phyloP scores from a whole-genome alignment of 805 yeast species.

The Zygoascus bituminiphila region DNA sequence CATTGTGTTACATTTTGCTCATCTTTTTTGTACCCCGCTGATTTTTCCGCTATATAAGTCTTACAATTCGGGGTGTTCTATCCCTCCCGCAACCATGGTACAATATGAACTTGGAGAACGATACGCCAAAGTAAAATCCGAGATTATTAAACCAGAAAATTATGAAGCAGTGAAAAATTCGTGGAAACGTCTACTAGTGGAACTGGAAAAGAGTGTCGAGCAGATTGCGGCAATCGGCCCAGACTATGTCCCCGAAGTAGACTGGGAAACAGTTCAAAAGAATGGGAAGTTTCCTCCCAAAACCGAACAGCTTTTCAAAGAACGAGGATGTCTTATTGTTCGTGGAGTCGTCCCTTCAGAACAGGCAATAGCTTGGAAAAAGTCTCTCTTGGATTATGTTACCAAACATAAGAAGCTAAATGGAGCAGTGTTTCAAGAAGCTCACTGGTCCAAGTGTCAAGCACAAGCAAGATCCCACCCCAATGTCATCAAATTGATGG shows the following conservation, averaged over 20 bases:
- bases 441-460: conserved; percentile 37
- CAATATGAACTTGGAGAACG: background rate
- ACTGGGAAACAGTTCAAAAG: background rate
- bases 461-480: conserved; percentile 36
- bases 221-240: conserved; percentile 1
- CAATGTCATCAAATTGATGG: conserved; percentile 26
- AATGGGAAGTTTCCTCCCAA: background rate
- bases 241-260: background rate
- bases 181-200: background rate
- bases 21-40: too few species aligned
- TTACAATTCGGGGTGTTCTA: background rate
- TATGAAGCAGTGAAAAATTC: background rate
- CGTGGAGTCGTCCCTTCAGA: conserved; percentile 27
- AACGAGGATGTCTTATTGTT: conserved; percentile 28
- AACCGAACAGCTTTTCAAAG: background rate
- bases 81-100: background rate
- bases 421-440: conserved; percentile 23
- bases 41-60: background rate
- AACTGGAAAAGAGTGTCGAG: background rate
- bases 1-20: too few species aligned
- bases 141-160: background rate
- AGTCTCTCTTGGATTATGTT: conserved; percentile 23
- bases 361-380: conserved; percentile 23
- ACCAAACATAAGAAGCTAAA: conserved; percentile 18
- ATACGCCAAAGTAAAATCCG: background rate